These are phyloP conservation scores for Solanum sejunctum DNA, from an alignment of 257 asterid genomes.

Conservation along the genomic window DNA sequence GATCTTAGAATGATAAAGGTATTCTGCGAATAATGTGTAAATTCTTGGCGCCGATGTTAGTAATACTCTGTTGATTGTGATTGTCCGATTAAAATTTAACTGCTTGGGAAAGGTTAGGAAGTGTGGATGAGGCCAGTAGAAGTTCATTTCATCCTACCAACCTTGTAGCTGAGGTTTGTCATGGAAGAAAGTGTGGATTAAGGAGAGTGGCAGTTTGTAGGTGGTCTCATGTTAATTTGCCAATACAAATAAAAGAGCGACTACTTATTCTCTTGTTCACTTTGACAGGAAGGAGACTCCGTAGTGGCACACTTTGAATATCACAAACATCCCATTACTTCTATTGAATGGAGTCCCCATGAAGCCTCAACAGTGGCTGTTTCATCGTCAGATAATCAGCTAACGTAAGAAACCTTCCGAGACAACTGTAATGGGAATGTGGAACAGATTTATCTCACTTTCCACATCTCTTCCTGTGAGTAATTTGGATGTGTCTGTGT, in stretches of 20 bases:
- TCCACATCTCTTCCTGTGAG: background rate
- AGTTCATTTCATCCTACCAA: background rate
- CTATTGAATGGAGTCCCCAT: constrained; percentile 95
- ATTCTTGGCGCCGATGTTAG: background rate
- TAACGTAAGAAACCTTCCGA: constrained; percentile 44
- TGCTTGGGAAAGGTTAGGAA: background rate
- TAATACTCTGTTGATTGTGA: background rate
- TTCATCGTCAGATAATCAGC: constrained; percentile 77
- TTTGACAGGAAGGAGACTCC: constrained; percentile 60
- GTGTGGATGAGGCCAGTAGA: background rate
- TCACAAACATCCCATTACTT: constrained; percentile 92
- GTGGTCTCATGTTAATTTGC: background rate
- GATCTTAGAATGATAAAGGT: constrained; percentile 90
- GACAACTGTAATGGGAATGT: background rate
- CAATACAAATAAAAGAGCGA: background rate
- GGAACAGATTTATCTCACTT: background rate
- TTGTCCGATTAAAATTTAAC: background rate
- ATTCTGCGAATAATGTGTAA: background rate
- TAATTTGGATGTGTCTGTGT: background rate
- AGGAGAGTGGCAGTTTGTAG: background rate
- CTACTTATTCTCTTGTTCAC: background rate
- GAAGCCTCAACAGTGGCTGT: constrained; percentile 91
- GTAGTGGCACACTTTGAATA: constrained; percentile 72
- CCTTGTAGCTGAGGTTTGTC: background rate
- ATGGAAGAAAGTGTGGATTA: background rate